Evolutionary conservation across 1,284 basidiomycete species (phyloP).

Genomic region (Grifola frondosa): DNA sequence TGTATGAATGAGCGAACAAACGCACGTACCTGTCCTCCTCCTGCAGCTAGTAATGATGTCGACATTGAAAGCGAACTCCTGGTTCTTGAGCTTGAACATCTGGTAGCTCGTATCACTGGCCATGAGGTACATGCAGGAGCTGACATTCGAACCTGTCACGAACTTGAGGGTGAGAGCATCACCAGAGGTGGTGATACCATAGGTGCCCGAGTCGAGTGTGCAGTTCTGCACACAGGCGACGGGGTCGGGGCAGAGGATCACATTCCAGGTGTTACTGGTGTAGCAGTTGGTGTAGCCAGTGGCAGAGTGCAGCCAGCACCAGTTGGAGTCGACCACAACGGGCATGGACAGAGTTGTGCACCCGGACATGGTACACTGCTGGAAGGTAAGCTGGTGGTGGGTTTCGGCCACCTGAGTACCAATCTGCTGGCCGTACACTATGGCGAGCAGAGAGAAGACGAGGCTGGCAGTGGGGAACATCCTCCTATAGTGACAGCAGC

Average conservation of each 20-base stretch:
- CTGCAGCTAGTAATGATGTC: too few species aligned
- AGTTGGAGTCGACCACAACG: constrained; percentile 28
- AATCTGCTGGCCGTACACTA: constrained; percentile 27
- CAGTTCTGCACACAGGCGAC: constrained; percentile 34
- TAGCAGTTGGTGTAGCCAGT: constrained; percentile 28
- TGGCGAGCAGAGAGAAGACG: constrained; percentile 19
- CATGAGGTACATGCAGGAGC: constrained; percentile 57
- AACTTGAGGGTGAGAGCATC: constrained; percentile 50
- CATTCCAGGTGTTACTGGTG: constrained; percentile 31
- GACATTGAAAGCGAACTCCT: constrained; percentile 60
- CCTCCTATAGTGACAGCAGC: constrained; percentile 22
- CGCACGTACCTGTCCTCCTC: too few species aligned
- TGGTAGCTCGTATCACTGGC: constrained; percentile 44
- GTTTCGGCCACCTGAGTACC: constrained; percentile 30
- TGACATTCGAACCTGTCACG: constrained; percentile 47
- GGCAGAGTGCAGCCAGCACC: constrained; percentile 28
- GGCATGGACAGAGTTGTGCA: constrained; percentile 6
- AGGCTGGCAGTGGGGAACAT: not conserved
- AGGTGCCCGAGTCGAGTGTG: constrained; percentile 31
- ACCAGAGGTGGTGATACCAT: constrained; percentile 43
- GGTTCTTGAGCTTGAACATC: constrained; percentile 52
- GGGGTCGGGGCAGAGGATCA: constrained; percentile 31
- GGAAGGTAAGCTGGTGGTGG: constrained; percentile 29
- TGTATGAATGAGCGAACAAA: too few species aligned
- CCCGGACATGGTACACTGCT: constrained; percentile 20